A percentile compares a stretch with the other conserved stretches of the same genome.
phyloP scores from a whole-genome alignment of 2,329 filamentous ascomycete species.

The Fusarium albidum region DNA sequence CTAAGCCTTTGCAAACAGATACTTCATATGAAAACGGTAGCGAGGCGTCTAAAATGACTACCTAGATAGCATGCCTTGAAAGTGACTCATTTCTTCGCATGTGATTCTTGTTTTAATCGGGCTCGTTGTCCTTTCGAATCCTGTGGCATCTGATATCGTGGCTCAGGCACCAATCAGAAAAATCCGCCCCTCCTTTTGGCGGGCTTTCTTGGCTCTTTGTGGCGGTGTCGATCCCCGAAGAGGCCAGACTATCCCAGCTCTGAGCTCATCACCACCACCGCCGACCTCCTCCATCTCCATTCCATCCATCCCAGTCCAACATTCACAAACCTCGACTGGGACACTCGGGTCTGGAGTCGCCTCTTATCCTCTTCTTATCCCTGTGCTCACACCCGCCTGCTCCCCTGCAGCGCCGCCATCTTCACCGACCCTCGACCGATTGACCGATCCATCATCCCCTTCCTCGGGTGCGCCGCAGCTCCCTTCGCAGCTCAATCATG shows the following conservation, averaged over 20 bases:
- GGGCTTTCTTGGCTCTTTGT: slow-evolving; percentile 37
- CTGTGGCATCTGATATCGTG: slow-evolving; percentile 33
- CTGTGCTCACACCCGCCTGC: slow-evolving; percentile 11
- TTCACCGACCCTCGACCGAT: slow-evolving; percentile 14
- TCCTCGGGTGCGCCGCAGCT: slow-evolving; percentile 38
- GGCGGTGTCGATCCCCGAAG: slow-evolving; percentile 41
- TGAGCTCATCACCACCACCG: slow-evolving; percentile 36
- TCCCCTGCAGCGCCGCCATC: slow-evolving; percentile 17
- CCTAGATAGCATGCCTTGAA: neutral
- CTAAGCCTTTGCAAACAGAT: no score
- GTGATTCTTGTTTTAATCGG: slow-evolving; percentile 1
- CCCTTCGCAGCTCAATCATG: slow-evolving; percentile 53
- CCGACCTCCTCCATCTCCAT: slow-evolving; percentile 30
- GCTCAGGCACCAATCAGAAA: slow-evolving; percentile 24
- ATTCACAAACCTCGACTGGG: slow-evolving; percentile 33
- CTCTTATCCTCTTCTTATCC: slow-evolving; percentile 13
- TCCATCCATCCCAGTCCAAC: slow-evolving; percentile 35
- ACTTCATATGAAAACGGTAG: no score
- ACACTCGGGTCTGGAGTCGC: slow-evolving; percentile 29
- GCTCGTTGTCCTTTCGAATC: slow-evolving; percentile 22
- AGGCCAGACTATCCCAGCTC: slow-evolving; percentile 41
- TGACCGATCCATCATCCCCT: slow-evolving; percentile 26
- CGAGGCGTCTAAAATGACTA: neutral
- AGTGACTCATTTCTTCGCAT: slow-evolving; percentile 12
- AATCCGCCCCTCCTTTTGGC: slow-evolving; percentile 34